phyloP scores from a whole-genome alignment of 805 yeast genomes.

The Ogataea allantospora region DNA sequence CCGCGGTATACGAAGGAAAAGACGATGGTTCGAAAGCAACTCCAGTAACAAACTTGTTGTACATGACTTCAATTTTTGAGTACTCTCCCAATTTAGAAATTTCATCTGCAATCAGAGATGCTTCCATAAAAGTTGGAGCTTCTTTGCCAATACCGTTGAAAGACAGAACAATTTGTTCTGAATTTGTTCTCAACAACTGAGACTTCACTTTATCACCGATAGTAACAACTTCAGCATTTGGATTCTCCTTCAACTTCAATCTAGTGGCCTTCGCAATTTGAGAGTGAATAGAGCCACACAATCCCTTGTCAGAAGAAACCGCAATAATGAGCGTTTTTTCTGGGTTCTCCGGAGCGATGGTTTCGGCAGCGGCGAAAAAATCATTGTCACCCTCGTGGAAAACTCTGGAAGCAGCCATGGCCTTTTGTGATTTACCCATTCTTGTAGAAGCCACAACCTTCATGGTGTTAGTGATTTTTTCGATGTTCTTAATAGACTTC shows the following conservation, averaged over 20 bases:
- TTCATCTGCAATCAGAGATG: slow-evolving; percentile 84
- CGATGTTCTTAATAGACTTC: slow-evolving; percentile 97
- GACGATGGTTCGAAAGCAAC: slow-evolving; percentile 85
- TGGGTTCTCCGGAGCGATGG: slow-evolving; percentile 47
- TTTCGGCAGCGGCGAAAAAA: slow-evolving; percentile 80
- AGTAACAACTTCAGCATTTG: slow-evolving; percentile 76
- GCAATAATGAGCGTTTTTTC: slow-evolving; percentile 77
- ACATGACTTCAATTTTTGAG: slow-evolving; percentile 74
- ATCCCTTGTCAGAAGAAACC: slow-evolving; percentile 94
- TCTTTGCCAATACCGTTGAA: slow-evolving; percentile 95
- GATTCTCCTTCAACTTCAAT: slow-evolving; percentile 55
- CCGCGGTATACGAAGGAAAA: slow-evolving; percentile 64
- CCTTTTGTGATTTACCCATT: slow-evolving; percentile 91
- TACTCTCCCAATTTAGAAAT: slow-evolving; percentile 67
- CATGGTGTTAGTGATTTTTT: slow-evolving; percentile 99
- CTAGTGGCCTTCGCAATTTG: slow-evolving; percentile 90
- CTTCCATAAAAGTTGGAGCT: slow-evolving; percentile 91
- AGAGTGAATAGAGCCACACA: slow-evolving; percentile 98
- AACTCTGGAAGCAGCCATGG: slow-evolving; percentile 83
- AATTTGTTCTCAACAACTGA: slow-evolving; percentile 82
- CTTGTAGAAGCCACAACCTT: slow-evolving; percentile 98
- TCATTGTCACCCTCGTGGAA: slow-evolving; percentile 78
- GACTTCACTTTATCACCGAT: slow-evolving; percentile 93
- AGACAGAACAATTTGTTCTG: slow-evolving; percentile 65
- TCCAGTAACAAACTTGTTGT: slow-evolving; percentile 84